A percentile compares a stretch with the other conserved stretches of the same genome.
These are phyloP conservation scores for Plantago major DNA, from an alignment of 257 asterid genomes.

Conservation along the genomic window DNA sequence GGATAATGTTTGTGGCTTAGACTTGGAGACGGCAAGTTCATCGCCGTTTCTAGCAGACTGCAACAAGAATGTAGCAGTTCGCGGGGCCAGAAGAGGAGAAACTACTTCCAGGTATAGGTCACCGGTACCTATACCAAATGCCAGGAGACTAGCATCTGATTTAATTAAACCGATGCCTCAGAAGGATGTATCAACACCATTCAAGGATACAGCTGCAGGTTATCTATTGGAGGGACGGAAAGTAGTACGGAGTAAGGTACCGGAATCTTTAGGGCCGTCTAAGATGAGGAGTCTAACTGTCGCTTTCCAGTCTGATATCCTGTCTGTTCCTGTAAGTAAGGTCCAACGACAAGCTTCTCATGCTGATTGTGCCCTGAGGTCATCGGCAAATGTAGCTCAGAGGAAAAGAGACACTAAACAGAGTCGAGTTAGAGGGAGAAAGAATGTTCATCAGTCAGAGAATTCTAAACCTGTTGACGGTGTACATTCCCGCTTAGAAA, in stretches of 20 bases:
- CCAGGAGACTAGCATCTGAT: conserved; percentile 34
- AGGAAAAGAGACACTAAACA: conserved; percentile 62
- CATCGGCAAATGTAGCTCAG: conserved; percentile 49
- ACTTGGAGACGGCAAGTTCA: conserved; percentile 37
- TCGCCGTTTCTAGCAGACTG: conserved; percentile 34
- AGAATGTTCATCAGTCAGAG: conserved; percentile 59
- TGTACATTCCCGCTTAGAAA: conserved; percentile 46
- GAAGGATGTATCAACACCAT: conserved; percentile 65
- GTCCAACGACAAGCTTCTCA: conserved; percentile 52
- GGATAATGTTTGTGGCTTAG: conserved; percentile 57
- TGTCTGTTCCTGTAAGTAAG: conserved; percentile 54
- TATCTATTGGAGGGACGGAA: conserved; percentile 43
- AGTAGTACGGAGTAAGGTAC: conserved; percentile 43
- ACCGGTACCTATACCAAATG: conserved; percentile 58
- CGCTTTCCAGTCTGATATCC: conserved; percentile 64
- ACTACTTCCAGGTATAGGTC: conserved; percentile 77
- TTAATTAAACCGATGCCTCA: conserved; percentile 43
- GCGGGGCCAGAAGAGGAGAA: conserved; percentile 45
- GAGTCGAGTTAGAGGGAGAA: conserved; percentile 63
- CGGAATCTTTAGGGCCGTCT: conserved; percentile 74
- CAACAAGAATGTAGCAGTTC: conserved; percentile 40
- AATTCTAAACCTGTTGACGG: conserved; percentile 72
- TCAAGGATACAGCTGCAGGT: conserved; percentile 52
- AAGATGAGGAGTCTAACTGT: conserved; percentile 76
- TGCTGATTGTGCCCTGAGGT: conserved; percentile 52